Base-by-base conservation (phyloP, 768 basidiomycete genomes). In the Lactarius vividus region DNA sequence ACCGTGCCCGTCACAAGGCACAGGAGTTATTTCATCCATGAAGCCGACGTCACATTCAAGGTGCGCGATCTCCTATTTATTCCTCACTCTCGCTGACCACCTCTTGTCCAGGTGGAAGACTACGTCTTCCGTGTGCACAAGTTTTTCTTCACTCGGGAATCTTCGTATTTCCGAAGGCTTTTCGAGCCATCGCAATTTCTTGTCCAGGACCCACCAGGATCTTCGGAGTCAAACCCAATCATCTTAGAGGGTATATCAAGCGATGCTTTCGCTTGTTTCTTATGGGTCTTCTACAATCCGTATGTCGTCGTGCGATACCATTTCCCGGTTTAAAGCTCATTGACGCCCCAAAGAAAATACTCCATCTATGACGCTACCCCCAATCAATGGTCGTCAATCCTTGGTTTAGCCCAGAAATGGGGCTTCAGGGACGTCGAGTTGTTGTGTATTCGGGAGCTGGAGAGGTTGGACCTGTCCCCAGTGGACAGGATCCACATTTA, bases 321-420 rank as follows among this genome's bases (percentile, higher is more conserved):
- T 20, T 15, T 11, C 26, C 23, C 46, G 46, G 23, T 65, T 62
- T 5, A 52, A 13, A 16, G 4, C 66, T 56, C 28, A 59, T 46
- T 42, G 44, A 66, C 20, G 16, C 15, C 35, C 40, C 10, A 6
- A 66, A 78, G 77, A 4, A 75, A 73, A 74, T 77, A 79, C 66
- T 79, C 77, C 0, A 54, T 75, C 1, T 81, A 81, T 53, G 74
- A 79, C 3, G 80, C 79, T 2, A 72, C 79, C 0, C 71, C 75
- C 1, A 74, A 79, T 0, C 78, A 79, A 11, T 83, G 82, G 82
- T 72, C 76, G 1, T 75, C 73, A 10, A 79, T 83, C 31, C 72
- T 83, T 28, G 63, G 62, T 26, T 74, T 80, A 10, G 76, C 80
- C 8, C 76, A 76, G 28, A 73, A 73, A 39, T 83, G 79, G 80